Conservation (phyloP, 1,284 basidiomycete genomes). For the Hymenochaete sp. region DNA sequence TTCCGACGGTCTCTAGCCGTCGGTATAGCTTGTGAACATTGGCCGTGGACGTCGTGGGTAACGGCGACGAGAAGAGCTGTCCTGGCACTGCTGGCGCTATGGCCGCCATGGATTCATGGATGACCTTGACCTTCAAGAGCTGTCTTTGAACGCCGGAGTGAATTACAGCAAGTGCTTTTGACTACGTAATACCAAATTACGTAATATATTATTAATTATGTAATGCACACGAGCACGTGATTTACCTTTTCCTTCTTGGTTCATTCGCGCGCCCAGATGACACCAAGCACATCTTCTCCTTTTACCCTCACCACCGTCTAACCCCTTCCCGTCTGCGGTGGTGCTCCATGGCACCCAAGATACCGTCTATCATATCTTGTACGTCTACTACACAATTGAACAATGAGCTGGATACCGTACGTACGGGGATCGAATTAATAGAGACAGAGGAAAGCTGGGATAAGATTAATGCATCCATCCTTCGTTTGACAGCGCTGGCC, state of each 20-base stretch:
- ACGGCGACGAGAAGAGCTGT: neutral
- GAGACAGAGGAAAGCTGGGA: slow-evolving; percentile 86
- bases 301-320: neutral
- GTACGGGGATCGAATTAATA: slow-evolving; percentile 38
- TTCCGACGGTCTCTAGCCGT: slow-evolving; percentile 67
- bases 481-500: slow-evolving; percentile 46
- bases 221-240: slow-evolving; percentile 9
- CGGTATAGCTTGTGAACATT: slow-evolving; percentile 39
- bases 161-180: no score
- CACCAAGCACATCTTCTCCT: neutral
- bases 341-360: slow-evolving; percentile 20
- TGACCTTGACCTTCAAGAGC: neutral
- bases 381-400: slow-evolving; percentile 1
- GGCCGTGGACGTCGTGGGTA: no score
- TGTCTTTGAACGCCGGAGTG: no score
- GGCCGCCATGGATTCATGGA: neutral
- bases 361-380: slow-evolving; percentile 19
- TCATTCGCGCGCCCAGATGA: slow-evolving; percentile 4
- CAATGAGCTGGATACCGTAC: slow-evolving; percentile 35
- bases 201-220: no score
- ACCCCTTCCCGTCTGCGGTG: neutral
- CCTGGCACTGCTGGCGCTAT: neutral
- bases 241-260: neutral
- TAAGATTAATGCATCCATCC: slow-evolving; percentile 50
- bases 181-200: no score